These are phyloP conservation scores for Blumeriella jaapii DNA, from an alignment of 2,329 filamentous ascomycete species.

Conservation along the genomic window DNA sequence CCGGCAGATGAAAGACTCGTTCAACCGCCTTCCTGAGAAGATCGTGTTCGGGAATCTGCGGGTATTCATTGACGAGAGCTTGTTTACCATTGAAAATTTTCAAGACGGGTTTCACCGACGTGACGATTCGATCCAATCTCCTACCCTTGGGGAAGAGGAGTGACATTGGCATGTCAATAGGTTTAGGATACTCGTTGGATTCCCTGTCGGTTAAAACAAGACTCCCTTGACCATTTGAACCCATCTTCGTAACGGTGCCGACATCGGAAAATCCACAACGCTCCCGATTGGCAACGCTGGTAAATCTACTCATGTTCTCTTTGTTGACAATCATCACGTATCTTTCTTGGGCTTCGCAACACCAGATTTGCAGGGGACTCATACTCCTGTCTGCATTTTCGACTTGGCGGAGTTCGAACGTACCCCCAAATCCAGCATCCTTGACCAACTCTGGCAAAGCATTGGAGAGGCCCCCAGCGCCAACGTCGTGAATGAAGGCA, in stretches of 20 bases:
- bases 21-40: constrained; percentile 56
- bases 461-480: constrained; percentile 75
- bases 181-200: constrained; percentile 59
- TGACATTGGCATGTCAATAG: constrained; percentile 83
- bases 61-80: constrained; percentile 48
- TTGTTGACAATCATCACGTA: constrained; percentile 85
- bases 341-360: constrained; percentile 91
- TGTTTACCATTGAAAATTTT: constrained; percentile 57
- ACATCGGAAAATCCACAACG: constrained; percentile 89
- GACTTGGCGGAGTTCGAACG: constrained; percentile 88
- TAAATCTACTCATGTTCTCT: constrained; percentile 67
- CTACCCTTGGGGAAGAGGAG: constrained; percentile 79
- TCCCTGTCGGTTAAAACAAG: constrained; percentile 76
- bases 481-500: constrained; percentile 94
- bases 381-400: constrained; percentile 84
- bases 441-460: constrained; percentile 84
- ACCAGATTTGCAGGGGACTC: constrained; percentile 96
- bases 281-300: constrained; percentile 62
- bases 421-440: constrained; percentile 81
- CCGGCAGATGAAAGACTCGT: constrained; percentile 71
- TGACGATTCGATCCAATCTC: constrained; percentile 66
- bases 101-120: constrained; percentile 55
- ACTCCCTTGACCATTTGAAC: constrained; percentile 52
- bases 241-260: constrained; percentile 57
- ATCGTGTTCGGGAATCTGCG: constrained; percentile 26